These are phyloP conservation scores for Neurospora sp. DNA, from an alignment of 2,329 filamentous ascomycete species.

Conservation along the genomic window DNA sequence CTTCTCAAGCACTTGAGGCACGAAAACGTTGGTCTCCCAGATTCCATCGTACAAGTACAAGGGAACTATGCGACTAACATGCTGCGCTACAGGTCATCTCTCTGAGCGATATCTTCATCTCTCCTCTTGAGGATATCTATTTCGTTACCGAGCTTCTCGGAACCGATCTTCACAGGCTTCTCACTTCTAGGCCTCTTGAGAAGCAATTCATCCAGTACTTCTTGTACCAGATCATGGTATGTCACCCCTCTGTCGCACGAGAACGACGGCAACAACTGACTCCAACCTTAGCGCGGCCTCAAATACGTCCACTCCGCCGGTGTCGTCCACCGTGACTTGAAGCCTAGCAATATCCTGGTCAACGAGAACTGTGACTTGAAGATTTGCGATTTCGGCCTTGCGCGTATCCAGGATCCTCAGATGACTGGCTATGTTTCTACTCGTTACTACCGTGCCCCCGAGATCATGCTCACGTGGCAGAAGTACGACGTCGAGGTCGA, in stretches of 20 bases:
- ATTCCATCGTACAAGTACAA: not conserved
- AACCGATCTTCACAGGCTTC: conserved; percentile 88
- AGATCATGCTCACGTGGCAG: conserved; percentile 99
- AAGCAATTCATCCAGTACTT: conserved; percentile 99
- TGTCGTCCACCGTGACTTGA: conserved; percentile 93
- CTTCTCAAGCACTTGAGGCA: conserved; percentile 92
- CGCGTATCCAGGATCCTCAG: conserved; percentile 95
- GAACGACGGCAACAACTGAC: not conserved
- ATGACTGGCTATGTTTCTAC: conserved; percentile 99
- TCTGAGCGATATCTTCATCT: conserved; percentile 99
- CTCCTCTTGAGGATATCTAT: conserved; percentile 96
- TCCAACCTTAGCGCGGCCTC: conserved; percentile 61
- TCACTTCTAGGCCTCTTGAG: conserved; percentile 91
- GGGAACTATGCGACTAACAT: conserved; percentile 13
- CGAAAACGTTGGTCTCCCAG: conserved; percentile 62
- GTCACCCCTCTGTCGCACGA: conserved; percentile 22
- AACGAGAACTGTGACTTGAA: conserved; percentile 99
- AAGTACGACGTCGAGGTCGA: conserved; percentile 99
- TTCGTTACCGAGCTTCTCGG: conserved; percentile 97
- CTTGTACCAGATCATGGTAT: conserved; percentile 94
- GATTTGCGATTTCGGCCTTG: conserved; percentile 97
- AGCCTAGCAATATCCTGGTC: conserved; percentile 97
- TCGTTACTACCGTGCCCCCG: conserved; percentile 94
- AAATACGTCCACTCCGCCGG: conserved; percentile 99
- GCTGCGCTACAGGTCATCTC: conserved; percentile 66